Evolutionary conservation across 176 grass and related monocot genomes (phyloP), one percentile per base, ranked within the genome.

Genomic region (Raddia guianensis): DNA sequence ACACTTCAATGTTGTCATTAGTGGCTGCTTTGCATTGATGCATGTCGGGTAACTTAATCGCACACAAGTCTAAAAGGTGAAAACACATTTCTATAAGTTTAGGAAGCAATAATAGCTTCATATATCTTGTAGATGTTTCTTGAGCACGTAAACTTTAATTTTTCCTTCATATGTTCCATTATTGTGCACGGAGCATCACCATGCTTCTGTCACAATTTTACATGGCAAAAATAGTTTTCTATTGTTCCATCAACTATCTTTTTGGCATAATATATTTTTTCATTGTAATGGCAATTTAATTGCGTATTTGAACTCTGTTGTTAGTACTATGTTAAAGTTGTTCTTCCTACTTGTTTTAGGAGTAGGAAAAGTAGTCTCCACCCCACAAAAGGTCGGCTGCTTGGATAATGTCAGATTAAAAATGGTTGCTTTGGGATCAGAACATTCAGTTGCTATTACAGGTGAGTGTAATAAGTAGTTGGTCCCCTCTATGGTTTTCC

Each of bases 381-480:
- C 74, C 54, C 95, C 95, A 80, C 88, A 77, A 78, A 94, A 78
- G 71, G 90, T 98, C 74, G 90, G 94, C 68, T 94, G 63, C 79
- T 91, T 98, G 87, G 81, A 71, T 74, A 90, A 92, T 79, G 82
- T 87, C 34, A 80, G 65, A 86, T 66, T 98, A 44, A 92, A 89
- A 86, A 89, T 80, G 73, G 88, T 73, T 73, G 87, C 92, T 73
- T 80, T 98, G 56, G 95, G 95, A 44, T 94, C 92, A 88, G 90
- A 98, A 80, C 95, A 98, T 87, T 94, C 95, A 67, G 81, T 98
- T 89, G 90, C 83, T 74, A 33, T 94, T 43, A 92, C 87, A 92
- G 92, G 95, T 94, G 72, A 91, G 45, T 70, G 71, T 46, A 63
- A 49, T 54, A 52, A 49, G 33, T 82, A 8, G 16, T 46, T 79